Evolutionary conservation across 495 filamentous ascomycete genomes (phyloP).

Genomic region (Podospora bellae-mahoneyi): DNA sequence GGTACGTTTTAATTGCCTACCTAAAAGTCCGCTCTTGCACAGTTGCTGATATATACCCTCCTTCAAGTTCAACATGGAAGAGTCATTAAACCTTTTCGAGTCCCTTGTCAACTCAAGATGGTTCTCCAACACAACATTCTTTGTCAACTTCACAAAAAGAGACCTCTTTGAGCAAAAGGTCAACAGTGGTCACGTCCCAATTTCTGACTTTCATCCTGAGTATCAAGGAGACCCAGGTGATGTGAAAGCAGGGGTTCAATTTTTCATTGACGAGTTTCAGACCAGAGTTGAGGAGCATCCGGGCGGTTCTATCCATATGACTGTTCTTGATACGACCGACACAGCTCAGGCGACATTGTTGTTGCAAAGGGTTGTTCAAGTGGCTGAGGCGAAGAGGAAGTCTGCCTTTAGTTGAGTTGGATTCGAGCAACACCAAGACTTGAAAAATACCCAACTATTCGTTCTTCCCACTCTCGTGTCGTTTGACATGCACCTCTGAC

Average conservation of each 20-base stretch:
- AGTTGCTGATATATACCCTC: too few relatives aligned
- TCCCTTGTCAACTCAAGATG: background rate
- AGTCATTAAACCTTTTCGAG: background rate
- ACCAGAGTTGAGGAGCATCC: background rate
- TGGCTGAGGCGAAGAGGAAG: background rate
- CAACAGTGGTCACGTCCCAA: background rate
- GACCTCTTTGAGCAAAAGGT: conserved; percentile 5
- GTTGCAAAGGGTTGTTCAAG: background rate
- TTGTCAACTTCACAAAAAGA: conserved; percentile 5
- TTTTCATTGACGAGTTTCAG: background rate
- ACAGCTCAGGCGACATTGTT: conserved; percentile 2
- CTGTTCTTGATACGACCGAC: conserved; percentile 2
- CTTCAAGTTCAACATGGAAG: background rate
- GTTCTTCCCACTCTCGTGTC: too few relatives aligned
- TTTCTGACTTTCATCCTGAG: background rate
- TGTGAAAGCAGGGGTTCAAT: conserved; percentile 1
- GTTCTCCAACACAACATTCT: background rate
- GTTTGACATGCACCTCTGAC: too few relatives aligned
- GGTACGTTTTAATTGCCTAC: background rate
- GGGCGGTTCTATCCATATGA: background rate
- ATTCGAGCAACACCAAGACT: too few relatives aligned
- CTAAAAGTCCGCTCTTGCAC: too few relatives aligned
- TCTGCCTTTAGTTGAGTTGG: background rate
- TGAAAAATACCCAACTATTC: too few relatives aligned
- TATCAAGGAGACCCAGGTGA: background rate